Evolutionary conservation across 192 early-diverging fungal species (phyloP), one percentile per base, ranked within the genome.

Genomic region (Coemansia sp.): DNA sequence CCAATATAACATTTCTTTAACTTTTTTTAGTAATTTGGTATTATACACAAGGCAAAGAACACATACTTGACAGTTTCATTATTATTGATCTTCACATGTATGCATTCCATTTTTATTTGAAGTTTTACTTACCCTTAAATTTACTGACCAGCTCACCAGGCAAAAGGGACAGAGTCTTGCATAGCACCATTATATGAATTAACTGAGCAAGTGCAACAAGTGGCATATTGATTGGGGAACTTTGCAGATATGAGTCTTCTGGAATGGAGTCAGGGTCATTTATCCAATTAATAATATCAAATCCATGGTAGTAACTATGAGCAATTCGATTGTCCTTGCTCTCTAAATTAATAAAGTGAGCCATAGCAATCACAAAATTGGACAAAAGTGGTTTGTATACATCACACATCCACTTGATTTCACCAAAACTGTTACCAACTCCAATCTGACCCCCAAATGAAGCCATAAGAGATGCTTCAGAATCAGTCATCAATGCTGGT

Each of bases 391-490:
- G 77, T 27, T 80, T 67, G 70, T 94, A 94, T 29, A 88, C 86
- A 24, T 77, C 74, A 53, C 84, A 83, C 32, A 91, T 77, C 51
- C 79, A 78, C 13, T 78, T 78, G 5, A 91, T 65, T 71, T 97
- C 93, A 45, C 86, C 80, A 69, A 97, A 81, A 67, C 87, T 90
- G 28, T 86, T 86, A 35, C 85, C 82, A 17, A 85, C 80, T 50
- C 87, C 89, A 32, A 88, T 91, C 62, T 97, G 93, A 41, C 95
- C 95, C 44, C 95, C 95, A 80, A 97, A 97, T 46, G 94, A 75
- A 25, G 91, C 91, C 56, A 91, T 81, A 10, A 85, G 53, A 23
- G 69, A 15, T 5, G 15, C 3, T n/a, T 0, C 14, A 9, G 15
- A 2, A 5, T n/a, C n/a, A n/a, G n/a, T n/a, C n/a, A n/a, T n/a